Evolutionary conservation across 306 rosid species (phyloP).

Genomic region (Lagenaria siceraria): DNA sequence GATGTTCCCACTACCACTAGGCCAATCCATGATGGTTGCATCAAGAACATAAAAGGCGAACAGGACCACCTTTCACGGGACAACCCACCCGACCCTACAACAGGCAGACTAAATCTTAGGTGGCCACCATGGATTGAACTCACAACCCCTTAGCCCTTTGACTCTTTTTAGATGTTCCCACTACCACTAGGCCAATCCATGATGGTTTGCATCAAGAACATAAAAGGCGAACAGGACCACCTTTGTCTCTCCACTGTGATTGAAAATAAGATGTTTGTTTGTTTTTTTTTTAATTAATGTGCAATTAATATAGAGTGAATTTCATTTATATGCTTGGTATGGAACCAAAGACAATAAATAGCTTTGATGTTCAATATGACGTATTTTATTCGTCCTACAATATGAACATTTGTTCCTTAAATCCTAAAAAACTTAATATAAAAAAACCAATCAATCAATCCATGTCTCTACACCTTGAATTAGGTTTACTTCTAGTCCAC

Average conservation of each 20-base stretch:
- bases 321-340: background rate
- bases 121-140: too few species aligned
- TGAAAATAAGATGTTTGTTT: background rate
- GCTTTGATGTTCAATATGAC: background rate
- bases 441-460: background rate
- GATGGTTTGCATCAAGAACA: background rate
- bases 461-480: background rate
- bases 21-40: too few species aligned
- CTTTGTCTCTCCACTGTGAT: background rate
- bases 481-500: background rate
- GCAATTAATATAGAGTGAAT: background rate
- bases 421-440: background rate
- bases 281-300: background rate
- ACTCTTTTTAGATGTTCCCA: too few species aligned
- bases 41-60: too few species aligned
- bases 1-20: too few species aligned
- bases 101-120: too few species aligned
- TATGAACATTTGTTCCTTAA: background rate
- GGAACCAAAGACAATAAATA: background rate
- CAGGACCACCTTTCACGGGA: too few species aligned
- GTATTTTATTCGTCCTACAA: background rate
- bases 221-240: background rate
- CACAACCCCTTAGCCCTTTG: too few species aligned
- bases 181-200: too few species aligned
- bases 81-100: too few species aligned